These are phyloP conservation scores for Diaporthe sp. DNA, from an alignment of 2,329 filamentous ascomycete species.

Conservation along the genomic window DNA sequence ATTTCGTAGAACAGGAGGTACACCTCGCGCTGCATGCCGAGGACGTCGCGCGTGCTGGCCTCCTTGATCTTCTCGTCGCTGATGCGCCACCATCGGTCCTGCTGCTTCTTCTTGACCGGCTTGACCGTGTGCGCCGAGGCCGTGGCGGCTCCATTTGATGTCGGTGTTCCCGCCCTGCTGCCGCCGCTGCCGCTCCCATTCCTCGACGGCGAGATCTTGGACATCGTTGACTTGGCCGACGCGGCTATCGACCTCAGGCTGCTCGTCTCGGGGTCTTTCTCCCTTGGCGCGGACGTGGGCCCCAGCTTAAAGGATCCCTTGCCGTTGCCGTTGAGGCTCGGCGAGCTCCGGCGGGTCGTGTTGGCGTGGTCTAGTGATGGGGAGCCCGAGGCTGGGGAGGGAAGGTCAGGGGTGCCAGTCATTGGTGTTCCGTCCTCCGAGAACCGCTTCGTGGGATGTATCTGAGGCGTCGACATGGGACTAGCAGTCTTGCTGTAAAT, in stretches of 20 bases:
- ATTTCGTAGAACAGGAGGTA: slow-evolving; percentile 97
- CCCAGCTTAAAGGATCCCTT: background rate
- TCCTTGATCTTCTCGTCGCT: slow-evolving; percentile 98
- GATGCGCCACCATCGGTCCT: slow-evolving; percentile 95
- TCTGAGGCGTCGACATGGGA: slow-evolving; percentile 62
- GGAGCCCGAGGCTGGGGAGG: slow-evolving; percentile 48
- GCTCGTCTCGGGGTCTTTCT: slow-evolving; percentile 59
- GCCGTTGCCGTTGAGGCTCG: slow-evolving; percentile 29
- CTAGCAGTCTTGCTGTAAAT: slow-evolving; percentile 76
- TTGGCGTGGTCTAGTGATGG: slow-evolving; percentile 37
- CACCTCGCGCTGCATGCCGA: slow-evolving; percentile 95
- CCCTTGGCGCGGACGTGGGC: slow-evolving; percentile 45
- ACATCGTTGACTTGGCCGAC: slow-evolving; percentile 67
- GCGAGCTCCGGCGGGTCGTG: slow-evolving; percentile 29
- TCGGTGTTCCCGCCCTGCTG: slow-evolving; percentile 41
- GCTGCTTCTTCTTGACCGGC: slow-evolving; percentile 61
- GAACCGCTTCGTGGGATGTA: slow-evolving; percentile 45
- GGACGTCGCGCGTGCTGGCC: slow-evolving; percentile 89
- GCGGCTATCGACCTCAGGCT: slow-evolving; percentile 69
- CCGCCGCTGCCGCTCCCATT: slow-evolving; percentile 48
- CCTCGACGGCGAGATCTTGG: slow-evolving; percentile 56
- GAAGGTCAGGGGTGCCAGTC: slow-evolving; percentile 61
- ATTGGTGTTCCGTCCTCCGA: slow-evolving; percentile 54
- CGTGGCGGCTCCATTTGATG: slow-evolving; percentile 42
- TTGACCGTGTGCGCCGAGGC: slow-evolving; percentile 40